phyloP scores from a whole-genome alignment of 1,284 basidiomycete genomes.

The Irpex sp. region DNA sequence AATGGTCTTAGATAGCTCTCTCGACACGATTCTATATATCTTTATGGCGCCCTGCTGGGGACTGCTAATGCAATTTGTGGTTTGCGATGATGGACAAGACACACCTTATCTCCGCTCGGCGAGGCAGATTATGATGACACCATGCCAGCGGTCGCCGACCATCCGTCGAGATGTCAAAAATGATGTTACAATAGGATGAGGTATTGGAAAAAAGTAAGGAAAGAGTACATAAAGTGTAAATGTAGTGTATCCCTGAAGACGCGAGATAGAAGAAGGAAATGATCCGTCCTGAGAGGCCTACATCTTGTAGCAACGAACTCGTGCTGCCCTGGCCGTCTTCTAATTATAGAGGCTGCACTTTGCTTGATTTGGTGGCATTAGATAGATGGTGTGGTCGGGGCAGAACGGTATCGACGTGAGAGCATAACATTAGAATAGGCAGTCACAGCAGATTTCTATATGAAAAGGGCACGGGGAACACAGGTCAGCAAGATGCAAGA shows the following conservation, averaged over 20 bases:
- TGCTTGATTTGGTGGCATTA: conserved; percentile 8
- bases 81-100: background rate
- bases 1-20: conserved; percentile 12
- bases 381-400: conserved; percentile 92
- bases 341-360: background rate
- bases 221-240: background rate
- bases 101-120: background rate
- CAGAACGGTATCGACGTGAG: conserved; percentile 87
- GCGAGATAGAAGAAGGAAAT: background rate
- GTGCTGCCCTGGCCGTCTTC: background rate
- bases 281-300: background rate
- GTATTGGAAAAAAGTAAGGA: background rate
- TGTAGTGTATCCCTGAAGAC: background rate
- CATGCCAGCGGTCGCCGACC: background rate
- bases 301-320: background rate
- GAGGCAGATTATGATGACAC: background rate
- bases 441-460: conserved; percentile 68
- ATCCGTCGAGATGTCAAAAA: background rate
- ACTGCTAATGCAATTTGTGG: background rate
- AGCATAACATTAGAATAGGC: conserved; percentile 83
- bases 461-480: conserved; percentile 6
- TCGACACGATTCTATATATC: background rate
- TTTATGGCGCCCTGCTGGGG: background rate
- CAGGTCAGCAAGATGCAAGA: conserved; percentile 5
- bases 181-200: background rate